phyloP scores from a whole-genome alignment of 78 protist species.

The Dictyostelium brefeldianum region DNA sequence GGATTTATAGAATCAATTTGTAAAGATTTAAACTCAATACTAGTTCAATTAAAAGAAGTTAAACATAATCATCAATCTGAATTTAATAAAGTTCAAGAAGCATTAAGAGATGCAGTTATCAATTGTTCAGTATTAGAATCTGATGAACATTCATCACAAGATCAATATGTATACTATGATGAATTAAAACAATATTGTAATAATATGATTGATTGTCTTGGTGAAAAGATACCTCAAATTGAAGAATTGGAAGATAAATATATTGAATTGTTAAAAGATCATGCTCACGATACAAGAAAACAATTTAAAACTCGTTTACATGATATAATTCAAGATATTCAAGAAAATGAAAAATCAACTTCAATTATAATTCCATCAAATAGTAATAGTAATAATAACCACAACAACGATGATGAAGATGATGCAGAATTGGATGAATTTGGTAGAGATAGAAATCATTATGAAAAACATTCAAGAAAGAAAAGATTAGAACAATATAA shows the following conservation, averaged over 20 bases:
- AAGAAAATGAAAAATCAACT: neutral
- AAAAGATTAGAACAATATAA: constrained; percentile 14
- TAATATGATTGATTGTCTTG: constrained; percentile 49
- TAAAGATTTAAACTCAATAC: constrained; percentile 14
- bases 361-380: neutral
- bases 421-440: constrained; percentile 47
- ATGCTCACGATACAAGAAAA: constrained; percentile 30
- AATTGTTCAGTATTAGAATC: neutral
- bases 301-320: constrained; percentile 1
- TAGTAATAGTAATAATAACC: neutral
- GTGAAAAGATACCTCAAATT: constrained; percentile 52
- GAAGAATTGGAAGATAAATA: constrained; percentile 3
- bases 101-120: neutral
- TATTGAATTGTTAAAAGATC: constrained; percentile 32
- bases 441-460: constrained; percentile 64
- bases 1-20: constrained; percentile 7
- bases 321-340: constrained; percentile 16
- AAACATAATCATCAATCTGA: constrained; percentile 15
- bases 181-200: constrained; percentile 25
- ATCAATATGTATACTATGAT: constrained; percentile 14
- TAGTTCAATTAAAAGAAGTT: constrained; percentile 22
- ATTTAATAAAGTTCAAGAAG: constrained; percentile 14
- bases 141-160: neutral
- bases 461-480: constrained; percentile 33
- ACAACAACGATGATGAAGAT: neutral